Conservation (phyloP, 306 rosid species). For the Prunus mongolica region DNA sequence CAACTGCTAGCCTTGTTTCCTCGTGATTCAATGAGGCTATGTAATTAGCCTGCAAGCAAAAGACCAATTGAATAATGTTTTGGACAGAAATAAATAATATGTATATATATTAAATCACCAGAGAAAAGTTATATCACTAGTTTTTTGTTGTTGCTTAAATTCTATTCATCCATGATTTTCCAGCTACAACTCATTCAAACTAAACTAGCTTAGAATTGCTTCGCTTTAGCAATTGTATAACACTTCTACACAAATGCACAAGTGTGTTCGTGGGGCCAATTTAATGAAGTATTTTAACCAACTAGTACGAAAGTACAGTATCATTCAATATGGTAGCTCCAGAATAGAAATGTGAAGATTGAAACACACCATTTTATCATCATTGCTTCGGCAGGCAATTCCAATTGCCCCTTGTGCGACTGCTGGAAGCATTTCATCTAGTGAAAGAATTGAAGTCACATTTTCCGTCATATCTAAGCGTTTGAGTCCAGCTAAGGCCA, state of each 20-base stretch:
- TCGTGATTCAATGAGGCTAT: constrained; percentile 72
- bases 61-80: constrained; percentile 6
- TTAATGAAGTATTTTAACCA: background rate
- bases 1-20: constrained; percentile 81
- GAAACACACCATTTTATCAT: constrained; percentile 64
- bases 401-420: constrained; percentile 76
- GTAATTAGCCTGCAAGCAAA: constrained; percentile 58
- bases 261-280: background rate
- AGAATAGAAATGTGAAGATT: background rate
- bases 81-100: background rate
- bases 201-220: background rate
- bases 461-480: constrained; percentile 68
- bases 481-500: constrained; percentile 91
- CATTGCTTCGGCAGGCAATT: constrained; percentile 56
- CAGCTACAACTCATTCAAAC: background rate
- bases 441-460: constrained; percentile 44
- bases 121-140: background rate
- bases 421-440: constrained; percentile 68
- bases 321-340: background rate
- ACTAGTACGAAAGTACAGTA: background rate
- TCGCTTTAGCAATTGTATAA: background rate
- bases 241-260: background rate
- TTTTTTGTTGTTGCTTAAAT: background rate
- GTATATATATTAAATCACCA: background rate
- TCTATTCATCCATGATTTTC: background rate